A percentile compares a stretch with the other conserved stretches of the same genome.
Evolutionary conservation across 2,329 filamentous ascomycete species (phyloP).

Genomic region (Hymenoscyphus fraxineus): DNA sequence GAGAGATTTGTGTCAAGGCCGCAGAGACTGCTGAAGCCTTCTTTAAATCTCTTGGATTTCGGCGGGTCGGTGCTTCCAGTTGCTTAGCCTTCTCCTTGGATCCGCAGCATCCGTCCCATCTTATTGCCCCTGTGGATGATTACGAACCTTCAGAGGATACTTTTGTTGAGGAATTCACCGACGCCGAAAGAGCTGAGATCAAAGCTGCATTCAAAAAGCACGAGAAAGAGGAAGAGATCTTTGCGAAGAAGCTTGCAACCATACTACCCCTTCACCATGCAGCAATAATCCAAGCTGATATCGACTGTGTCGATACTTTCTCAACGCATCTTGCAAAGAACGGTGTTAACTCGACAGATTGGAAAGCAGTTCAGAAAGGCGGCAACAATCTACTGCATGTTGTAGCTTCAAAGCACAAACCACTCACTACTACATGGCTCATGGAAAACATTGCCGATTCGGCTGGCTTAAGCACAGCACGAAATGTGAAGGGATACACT

Average conservation of each 20-base stretch:
- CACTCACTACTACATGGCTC: conserved; percentile 28
- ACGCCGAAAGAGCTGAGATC: not conserved
- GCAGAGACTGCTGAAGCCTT: conserved; percentile 26
- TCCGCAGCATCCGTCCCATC: conserved; percentile 27
- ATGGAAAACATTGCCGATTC: conserved; percentile 24
- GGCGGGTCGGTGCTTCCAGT: conserved; percentile 34
- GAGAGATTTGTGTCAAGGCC: conserved; percentile 15
- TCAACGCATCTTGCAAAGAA: not conserved
- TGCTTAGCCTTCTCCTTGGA: conserved; percentile 33
- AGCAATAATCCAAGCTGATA: conserved; percentile 15
- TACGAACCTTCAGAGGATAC: conserved; percentile 23
- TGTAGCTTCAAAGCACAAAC: conserved; percentile 17
- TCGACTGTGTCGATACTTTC: conserved; percentile 20
- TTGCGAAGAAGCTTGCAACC: not conserved
- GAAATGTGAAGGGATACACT: conserved; percentile 36
- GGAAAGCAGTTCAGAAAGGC: conserved; percentile 16
- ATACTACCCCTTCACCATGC: conserved; percentile 20
- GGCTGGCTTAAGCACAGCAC: conserved; percentile 18
- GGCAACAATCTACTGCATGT: conserved; percentile 22
- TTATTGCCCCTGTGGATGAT: conserved; percentile 22
- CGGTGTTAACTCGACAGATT: not conserved
- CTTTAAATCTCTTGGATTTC: conserved; percentile 33
- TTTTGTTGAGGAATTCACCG: conserved; percentile 1
- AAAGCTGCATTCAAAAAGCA: not conserved
- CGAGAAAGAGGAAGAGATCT: not conserved